Percentiles rank a stretch among this genome's conserved stretches.
Conservation (phyloP, 2,329 filamentous ascomycete species). For the Pyrenochaeta sp. region DNA sequence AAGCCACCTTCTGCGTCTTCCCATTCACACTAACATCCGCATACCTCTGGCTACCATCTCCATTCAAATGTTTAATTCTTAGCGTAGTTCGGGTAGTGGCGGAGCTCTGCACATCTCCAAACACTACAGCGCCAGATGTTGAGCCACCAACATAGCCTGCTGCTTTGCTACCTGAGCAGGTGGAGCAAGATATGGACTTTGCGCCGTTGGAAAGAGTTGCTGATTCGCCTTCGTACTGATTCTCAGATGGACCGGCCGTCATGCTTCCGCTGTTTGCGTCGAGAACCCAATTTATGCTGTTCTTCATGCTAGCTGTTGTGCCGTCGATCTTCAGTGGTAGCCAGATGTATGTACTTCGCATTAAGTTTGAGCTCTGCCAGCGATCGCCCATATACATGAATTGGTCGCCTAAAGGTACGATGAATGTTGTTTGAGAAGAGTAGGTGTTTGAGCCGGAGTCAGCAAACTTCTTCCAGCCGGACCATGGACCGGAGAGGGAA, state of each 20-base stretch:
- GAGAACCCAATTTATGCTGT: conserved; percentile 65
- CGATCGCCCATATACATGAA: conserved; percentile 73
- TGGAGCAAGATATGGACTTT: conserved; percentile 56
- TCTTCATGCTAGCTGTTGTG: conserved; percentile 59
- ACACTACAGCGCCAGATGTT: conserved; percentile 61
- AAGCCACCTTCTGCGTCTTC: conserved; percentile 60
- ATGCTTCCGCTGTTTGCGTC: conserved; percentile 57
- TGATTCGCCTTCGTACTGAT: conserved; percentile 62
- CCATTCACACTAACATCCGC: conserved; percentile 67
- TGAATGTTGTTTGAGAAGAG: conserved; percentile 67
- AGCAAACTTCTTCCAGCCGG: conserved; percentile 67
- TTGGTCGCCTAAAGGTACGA: conserved; percentile 58
- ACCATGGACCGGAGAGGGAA: conserved; percentile 68
- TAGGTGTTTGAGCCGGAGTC: conserved; percentile 66
- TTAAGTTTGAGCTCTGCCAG: conserved; percentile 69
- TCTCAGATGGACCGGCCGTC: conserved; percentile 56
- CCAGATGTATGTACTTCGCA: conserved; percentile 71
- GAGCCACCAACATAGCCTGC: conserved; percentile 58
- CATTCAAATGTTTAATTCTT: conserved; percentile 65
- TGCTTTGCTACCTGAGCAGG: conserved; percentile 59
- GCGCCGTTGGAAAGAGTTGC: conserved; percentile 58
- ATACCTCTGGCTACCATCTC: conserved; percentile 62
- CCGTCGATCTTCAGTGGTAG: conserved; percentile 65
- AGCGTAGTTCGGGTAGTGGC: conserved; percentile 60
- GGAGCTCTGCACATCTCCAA: conserved; percentile 57